phyloP scores from a whole-genome alignment of 345 rosid species.

The Mangifera indica region DNA sequence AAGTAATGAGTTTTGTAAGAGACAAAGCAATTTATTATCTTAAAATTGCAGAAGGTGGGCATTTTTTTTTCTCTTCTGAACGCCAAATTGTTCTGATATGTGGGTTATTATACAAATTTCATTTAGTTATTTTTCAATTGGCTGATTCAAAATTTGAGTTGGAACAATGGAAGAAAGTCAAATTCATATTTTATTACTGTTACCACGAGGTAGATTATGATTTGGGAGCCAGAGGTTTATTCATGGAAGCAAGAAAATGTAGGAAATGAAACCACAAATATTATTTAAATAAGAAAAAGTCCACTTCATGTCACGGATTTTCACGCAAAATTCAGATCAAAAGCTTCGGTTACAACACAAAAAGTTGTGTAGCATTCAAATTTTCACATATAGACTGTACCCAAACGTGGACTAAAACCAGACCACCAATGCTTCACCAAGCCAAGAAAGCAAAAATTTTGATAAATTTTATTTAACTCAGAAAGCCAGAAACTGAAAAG shows the following conservation, averaged over 20 bases:
- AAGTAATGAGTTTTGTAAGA: neutral
- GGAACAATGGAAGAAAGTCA: neutral
- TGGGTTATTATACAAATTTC: no score
- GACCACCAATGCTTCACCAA: constrained; percentile 10
- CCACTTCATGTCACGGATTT: constrained; percentile 41
- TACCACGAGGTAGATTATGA: constrained; percentile 1
- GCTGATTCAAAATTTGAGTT: neutral
- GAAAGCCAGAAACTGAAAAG: neutral
- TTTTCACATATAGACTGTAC: neutral
- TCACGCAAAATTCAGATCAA: constrained; percentile 19
- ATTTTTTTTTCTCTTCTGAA: no score
- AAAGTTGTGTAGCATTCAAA: constrained; percentile 14
- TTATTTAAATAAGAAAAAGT: constrained; percentile 8
- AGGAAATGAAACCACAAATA: neutral
- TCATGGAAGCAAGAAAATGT: neutral
- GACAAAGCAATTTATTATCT: neutral
- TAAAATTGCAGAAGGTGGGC: neutral
- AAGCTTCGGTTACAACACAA: neutral
- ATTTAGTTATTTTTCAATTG: neutral
- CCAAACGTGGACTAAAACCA: neutral
- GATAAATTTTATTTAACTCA: neutral
- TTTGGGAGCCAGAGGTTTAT: neutral
- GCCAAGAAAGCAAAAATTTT: constrained; percentile 5
- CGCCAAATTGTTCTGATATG: no score
- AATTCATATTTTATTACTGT: neutral